A percentile compares a stretch with the other conserved stretches of the same genome.
phyloP scores from a whole-genome alignment of 208 protist genomes.

The Leishmania arabica region DNA sequence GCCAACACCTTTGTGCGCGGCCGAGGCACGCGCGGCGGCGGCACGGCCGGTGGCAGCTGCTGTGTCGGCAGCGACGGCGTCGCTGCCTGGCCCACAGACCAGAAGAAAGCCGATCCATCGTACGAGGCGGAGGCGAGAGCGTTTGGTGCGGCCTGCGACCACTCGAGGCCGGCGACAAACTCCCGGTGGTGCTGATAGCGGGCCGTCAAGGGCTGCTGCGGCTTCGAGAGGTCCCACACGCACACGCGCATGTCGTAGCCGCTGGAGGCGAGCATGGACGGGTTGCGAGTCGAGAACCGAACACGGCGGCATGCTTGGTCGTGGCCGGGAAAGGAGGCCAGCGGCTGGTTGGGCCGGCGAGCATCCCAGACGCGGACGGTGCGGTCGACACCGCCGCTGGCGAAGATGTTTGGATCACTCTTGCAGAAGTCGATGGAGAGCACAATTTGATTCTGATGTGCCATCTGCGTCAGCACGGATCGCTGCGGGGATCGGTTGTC shows the following conservation, averaged over 20 bases:
- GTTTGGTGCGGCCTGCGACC: slow-evolving; percentile 71
- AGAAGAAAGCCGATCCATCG: slow-evolving; percentile 78
- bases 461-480: slow-evolving; percentile 79
- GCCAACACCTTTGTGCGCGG: slow-evolving; percentile 67
- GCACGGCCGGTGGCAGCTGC: slow-evolving; percentile 65
- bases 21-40: slow-evolving; percentile 66
- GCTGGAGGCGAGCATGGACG: slow-evolving; percentile 69
- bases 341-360: slow-evolving; percentile 67
- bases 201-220: slow-evolving; percentile 71
- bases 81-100: slow-evolving; percentile 56
- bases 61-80: slow-evolving; percentile 51
- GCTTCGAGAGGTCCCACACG: slow-evolving; percentile 86
- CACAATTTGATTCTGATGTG: slow-evolving; percentile 85
- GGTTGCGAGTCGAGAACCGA: slow-evolving; percentile 76
- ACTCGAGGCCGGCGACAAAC: slow-evolving; percentile 90
- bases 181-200: slow-evolving; percentile 91
- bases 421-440: slow-evolving; percentile 93
- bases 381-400: slow-evolving; percentile 85
- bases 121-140: slow-evolving; percentile 67
- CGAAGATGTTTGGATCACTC: slow-evolving; percentile 87
- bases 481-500: slow-evolving; percentile 66
- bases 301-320: slow-evolving; percentile 89
- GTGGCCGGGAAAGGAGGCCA: slow-evolving; percentile 83
- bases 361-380: slow-evolving; percentile 88
- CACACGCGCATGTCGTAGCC: slow-evolving; percentile 92